Evolutionary conservation across 768 basidiomycete species (phyloP).

Genomic region (Naganishia vishniacii): DNA sequence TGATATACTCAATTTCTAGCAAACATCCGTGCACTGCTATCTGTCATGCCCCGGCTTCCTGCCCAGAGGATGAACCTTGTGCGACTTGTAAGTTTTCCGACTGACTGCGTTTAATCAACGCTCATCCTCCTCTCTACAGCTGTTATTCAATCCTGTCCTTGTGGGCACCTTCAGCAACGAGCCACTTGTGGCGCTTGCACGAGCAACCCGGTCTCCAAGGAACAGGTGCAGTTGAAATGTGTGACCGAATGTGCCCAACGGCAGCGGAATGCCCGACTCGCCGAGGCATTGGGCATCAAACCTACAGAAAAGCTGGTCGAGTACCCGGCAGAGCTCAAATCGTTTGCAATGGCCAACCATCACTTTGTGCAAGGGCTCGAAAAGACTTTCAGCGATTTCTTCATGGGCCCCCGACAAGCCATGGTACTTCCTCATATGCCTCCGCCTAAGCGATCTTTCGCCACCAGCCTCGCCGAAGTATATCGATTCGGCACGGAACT

Average conservation of each 20-base stretch:
- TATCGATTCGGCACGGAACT: slow-evolving; percentile 80
- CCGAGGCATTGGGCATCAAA: slow-evolving; percentile 83
- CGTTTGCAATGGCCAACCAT: slow-evolving; percentile 58
- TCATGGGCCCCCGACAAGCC: slow-evolving; percentile 38
- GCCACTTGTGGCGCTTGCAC: slow-evolving; percentile 64
- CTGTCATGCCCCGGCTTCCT: slow-evolving; percentile 84
- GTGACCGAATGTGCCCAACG: slow-evolving; percentile 74
- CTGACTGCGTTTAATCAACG: too few relatives aligned
- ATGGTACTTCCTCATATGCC: slow-evolving; percentile 54
- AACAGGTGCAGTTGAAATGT: slow-evolving; percentile 61
- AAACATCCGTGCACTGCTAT: slow-evolving; percentile 68
- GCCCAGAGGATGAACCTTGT: slow-evolving; percentile 76
- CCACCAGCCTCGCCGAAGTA: slow-evolving; percentile 60
- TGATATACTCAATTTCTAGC: slow-evolving; percentile 50
- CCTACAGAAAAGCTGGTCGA: slow-evolving; percentile 47
- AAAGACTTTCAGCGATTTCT: slow-evolving; percentile 70
- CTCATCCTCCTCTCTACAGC: too few relatives aligned
- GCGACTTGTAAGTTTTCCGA: slow-evolving; percentile 41
- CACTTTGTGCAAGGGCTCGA: slow-evolving; percentile 72
- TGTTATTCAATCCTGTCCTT: slow-evolving; percentile 69
- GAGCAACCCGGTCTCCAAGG: slow-evolving; percentile 53
- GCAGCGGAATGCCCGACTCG: slow-evolving; percentile 79
- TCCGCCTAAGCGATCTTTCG: slow-evolving; percentile 74
- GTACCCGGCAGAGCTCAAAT: slow-evolving; percentile 62
- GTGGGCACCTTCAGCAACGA: slow-evolving; percentile 71